Evolutionary conservation across 441 rosid species (phyloP).

Genomic region (Eutrema salsugineum): DNA sequence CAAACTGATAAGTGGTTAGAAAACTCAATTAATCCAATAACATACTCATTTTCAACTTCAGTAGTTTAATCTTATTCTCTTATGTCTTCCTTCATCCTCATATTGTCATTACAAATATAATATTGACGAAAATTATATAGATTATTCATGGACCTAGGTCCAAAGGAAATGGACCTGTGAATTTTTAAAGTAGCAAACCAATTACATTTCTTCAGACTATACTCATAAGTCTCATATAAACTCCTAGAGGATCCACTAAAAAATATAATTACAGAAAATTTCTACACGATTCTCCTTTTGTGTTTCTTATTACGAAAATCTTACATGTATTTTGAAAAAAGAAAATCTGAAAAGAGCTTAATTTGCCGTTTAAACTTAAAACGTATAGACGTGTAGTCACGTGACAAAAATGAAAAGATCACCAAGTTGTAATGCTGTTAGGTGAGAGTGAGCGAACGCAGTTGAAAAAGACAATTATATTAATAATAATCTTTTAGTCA

Average conservation of each 20-base stretch:
- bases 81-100: neutral
- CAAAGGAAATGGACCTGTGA: neutral
- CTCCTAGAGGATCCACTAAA: neutral
- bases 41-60: neutral
- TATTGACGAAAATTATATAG: neutral
- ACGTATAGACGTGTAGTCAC: neutral
- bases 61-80: neutral
- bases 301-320: neutral
- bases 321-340: neutral
- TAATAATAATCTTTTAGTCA: neutral
- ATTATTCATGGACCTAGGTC: neutral
- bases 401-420: conserved; percentile 7
- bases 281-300: neutral
- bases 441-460: neutral
- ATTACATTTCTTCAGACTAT: neutral
- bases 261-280: neutral
- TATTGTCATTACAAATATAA: neutral
- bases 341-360: neutral
- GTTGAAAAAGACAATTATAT: neutral
- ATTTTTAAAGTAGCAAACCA: neutral
- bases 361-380: neutral
- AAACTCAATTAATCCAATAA: neutral
- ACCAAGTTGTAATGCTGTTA: conserved; percentile 7
- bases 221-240: neutral
- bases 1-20: neutral